Base-by-base conservation (phyloP, 2,329 filamentous ascomycete species). In the Aureobasidium mangrovei region DNA sequence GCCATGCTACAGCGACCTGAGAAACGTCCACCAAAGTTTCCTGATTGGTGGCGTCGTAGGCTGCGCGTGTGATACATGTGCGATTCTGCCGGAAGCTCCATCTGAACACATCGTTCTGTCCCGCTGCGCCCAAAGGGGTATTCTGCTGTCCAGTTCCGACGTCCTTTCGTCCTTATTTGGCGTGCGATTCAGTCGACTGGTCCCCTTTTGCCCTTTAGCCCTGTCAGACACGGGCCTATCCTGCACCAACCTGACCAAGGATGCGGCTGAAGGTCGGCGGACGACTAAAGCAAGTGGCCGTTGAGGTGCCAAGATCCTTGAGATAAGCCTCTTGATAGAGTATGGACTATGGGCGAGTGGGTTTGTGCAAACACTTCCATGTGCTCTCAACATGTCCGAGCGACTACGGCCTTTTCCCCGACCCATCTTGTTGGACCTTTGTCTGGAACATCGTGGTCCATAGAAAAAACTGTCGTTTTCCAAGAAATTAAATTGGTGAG, bases 361-460 rank as follows among this genome's bases (percentile, higher is more conserved):
- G 18, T 18, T 33, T 6, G 46, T 49, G 46, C 46, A 32, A 40
- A 49, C 46, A 9, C 28, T 49, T 8, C 46, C 46, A 49, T 49
- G 46, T 49, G 46, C 35, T 49, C 46, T 49, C 46, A 49, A 40
- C 46, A 49, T 40, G 35, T 49, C 46, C 46, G 46, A 49, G 46
- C 46, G 12, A 49, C 36, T 27, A 49, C 27, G 27, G 46, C 18
- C 46, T 12, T 40, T 40, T 40, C 28, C 35, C 46, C 46, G 46
- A 49, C 46, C 46, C 46, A 40, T 40, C 28, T 49, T 33, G 12
- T 24, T 49, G 46, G 46, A 39, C 36, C 35, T 27, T 18, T 31
- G 35, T 49, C 26, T 49, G 46, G 46, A 49, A 24, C 46, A 49
- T 32, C 12, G 29, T 47, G 45, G 27, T 7, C 27, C 26, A 27